A percentile compares a stretch with the other conserved stretches of the same genome.
phyloP scores from a whole-genome alignment of 1,284 basidiomycete genomes.

The Leucoagaricus sp. region DNA sequence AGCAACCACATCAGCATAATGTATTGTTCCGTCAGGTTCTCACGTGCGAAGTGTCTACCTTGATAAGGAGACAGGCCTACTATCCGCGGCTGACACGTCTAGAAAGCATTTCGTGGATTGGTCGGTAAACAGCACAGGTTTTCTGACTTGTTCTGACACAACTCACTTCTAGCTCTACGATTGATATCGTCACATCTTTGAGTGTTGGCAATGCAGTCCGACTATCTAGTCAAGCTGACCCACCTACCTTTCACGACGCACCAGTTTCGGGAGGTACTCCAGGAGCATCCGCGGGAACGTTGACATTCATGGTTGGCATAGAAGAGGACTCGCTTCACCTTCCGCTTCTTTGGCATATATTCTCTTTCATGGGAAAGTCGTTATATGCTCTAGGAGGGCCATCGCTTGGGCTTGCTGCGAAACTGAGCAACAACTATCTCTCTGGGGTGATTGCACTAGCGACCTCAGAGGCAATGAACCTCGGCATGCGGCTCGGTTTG shows the following conservation, averaged over 20 bases:
- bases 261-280: constrained; percentile 42
- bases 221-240: constrained; percentile 13
- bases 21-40: constrained; percentile 23
- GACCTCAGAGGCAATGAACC: constrained; percentile 43
- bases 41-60: constrained; percentile 40
- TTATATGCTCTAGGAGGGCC: constrained; percentile 36
- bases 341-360: constrained; percentile 30
- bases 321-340: constrained; percentile 29
- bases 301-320: constrained; percentile 41
- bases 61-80: constrained; percentile 30
- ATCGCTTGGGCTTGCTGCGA: constrained; percentile 40
- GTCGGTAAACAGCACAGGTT: constrained; percentile 22
- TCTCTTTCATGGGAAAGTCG: constrained; percentile 36
- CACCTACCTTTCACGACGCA: constrained; percentile 37
- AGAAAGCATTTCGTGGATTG: constrained; percentile 42
- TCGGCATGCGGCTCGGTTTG: constrained; percentile 42
- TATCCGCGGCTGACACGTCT: constrained; percentile 31
- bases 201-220: constrained; percentile 30
- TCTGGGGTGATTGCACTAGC: constrained; percentile 41
- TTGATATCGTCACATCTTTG: constrained; percentile 37
- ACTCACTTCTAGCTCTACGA: constrained; percentile 36
- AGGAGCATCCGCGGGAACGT: constrained; percentile 35
- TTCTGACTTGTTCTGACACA: not conserved
- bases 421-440: constrained; percentile 43
- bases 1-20: not conserved